Base-by-base conservation (phyloP, 176 grass and related monocot genomes). In the Zizania latifolia region DNA sequence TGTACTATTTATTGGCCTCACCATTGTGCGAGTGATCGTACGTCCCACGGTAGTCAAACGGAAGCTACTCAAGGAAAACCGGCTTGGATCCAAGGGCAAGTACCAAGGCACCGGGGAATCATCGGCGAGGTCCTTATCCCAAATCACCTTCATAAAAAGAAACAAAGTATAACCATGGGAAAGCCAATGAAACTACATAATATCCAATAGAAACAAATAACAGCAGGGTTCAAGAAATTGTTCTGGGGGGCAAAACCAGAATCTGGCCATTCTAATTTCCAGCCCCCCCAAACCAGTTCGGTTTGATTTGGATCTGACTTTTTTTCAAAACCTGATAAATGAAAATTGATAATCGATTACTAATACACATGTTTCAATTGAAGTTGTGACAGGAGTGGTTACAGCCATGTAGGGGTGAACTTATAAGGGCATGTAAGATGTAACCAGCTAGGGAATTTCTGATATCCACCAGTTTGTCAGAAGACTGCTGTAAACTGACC, bases 81-180 rank as follows among this genome's bases (percentile, higher is more conserved):
- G 78, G 54, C 92, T 92, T 58, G 81, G 58, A 80, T 94, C 95
- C 84, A 99, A 79, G 33, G 95, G 95, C 81, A 92, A 77, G 87
- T 90, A 99, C 95, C 95, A 99, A 65, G 95, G 71, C 63, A 94
- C 48, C 32, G 87, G 91, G 68, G 95, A 99, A 90, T 94, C 92
- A 61, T 63, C 79, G 22, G 89, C 84, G 65, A 94, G 89, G 86
- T 99, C 95, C 85, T 88, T 92, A 32, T 92, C 89, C 86, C 78
- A 94, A 85, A 94, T 50, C 82, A 99, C 84, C 95, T 99, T 82
- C 54, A 87, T 72, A 3, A 82, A 83, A 22, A 71, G 44, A 75
- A 74, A 74, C 39, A 48, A 2, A 84, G 33, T 61, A 58, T 65
- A 80, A 10, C 1, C 7, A 36, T 43, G 27, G 2, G n/a, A 1